Evolutionary conservation across 2,329 filamentous ascomycete genomes (phyloP).

Genomic region (Fusarium transvaalense): DNA sequence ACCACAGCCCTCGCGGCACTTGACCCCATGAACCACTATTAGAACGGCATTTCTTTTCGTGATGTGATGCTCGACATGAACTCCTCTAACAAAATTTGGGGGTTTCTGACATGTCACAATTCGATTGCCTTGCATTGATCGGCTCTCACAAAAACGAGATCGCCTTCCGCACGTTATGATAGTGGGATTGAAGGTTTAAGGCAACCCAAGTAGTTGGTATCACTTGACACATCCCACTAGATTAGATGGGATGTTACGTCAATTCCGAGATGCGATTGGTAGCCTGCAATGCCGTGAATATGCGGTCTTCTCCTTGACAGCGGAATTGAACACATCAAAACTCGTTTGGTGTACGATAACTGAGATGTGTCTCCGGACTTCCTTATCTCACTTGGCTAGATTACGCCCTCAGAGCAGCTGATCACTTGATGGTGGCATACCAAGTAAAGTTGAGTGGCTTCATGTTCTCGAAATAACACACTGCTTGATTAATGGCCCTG

Average conservation of each 20-base stretch:
- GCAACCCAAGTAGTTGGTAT: slow-evolving; percentile 29
- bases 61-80: slow-evolving; percentile 13
- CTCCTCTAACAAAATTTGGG: background rate
- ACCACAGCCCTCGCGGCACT: slow-evolving; percentile 5
- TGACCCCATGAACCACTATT: slow-evolving; percentile 3
- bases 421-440: slow-evolving; percentile 13
- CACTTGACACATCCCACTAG: slow-evolving; percentile 32
- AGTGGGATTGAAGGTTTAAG: slow-evolving; percentile 31
- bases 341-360: slow-evolving; percentile 5
- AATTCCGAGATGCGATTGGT: slow-evolving; percentile 36
- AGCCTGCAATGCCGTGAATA: slow-evolving; percentile 27
- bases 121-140: slow-evolving; percentile 21
- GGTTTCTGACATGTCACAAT: slow-evolving; percentile 38
- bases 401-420: slow-evolving; percentile 5
- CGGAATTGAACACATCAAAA: slow-evolving; percentile 27
- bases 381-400: slow-evolving; percentile 18
- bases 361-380: background rate
- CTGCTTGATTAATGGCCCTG: background rate
- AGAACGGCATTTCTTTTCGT: slow-evolving; percentile 1
- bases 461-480: background rate
- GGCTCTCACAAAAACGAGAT: slow-evolving; percentile 19
- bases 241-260: slow-evolving; percentile 22
- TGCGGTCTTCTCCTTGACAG: slow-evolving; percentile 29
- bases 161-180: slow-evolving; percentile 31
- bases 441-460: background rate